These are phyloP conservation scores for Pseudopithomyces maydicus DNA, from an alignment of 2,329 filamentous ascomycete species.

Conservation along the genomic window DNA sequence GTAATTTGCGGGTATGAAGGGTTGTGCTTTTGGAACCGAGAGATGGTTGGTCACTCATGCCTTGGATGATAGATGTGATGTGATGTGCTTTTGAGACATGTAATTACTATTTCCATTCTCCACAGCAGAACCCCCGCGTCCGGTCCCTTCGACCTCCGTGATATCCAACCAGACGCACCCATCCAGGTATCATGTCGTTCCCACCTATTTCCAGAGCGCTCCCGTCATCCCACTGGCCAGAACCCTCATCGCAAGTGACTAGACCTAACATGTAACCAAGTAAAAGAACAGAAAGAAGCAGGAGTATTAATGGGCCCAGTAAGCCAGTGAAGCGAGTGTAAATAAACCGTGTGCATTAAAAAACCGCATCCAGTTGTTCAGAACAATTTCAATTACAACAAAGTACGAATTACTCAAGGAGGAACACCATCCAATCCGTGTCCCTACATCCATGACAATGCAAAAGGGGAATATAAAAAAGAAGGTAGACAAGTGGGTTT, in stretches of 20 bases:
- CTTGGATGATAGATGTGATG: too few relatives aligned
- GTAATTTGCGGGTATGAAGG: too few relatives aligned
- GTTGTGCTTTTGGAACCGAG: too few relatives aligned
- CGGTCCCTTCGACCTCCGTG: too few relatives aligned
- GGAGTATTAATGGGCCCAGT: neutral
- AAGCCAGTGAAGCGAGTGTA: neutral
- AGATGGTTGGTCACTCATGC: too few relatives aligned
- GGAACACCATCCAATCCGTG: conserved; percentile 5
- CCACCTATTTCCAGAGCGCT: too few relatives aligned
- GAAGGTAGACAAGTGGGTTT: conserved; percentile 5
- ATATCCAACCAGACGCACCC: too few relatives aligned
- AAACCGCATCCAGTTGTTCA: neutral
- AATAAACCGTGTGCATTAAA: neutral
- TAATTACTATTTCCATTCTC: too few relatives aligned
- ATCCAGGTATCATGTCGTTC: too few relatives aligned
- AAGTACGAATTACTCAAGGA: neutral
- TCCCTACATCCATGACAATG: conserved; percentile 24
- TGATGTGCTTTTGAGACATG: neutral
- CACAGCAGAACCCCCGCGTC: too few relatives aligned
- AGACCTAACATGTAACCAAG: neutral
- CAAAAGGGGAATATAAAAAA: conserved; percentile 22
- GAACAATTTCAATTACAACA: conserved; percentile 9
- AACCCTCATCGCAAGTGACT: too few relatives aligned
- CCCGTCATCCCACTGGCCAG: too few relatives aligned
- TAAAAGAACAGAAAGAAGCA: neutral